phyloP scores from a whole-genome alignment of 78 protist species.

The Dictyostelium brefeldianum region DNA sequence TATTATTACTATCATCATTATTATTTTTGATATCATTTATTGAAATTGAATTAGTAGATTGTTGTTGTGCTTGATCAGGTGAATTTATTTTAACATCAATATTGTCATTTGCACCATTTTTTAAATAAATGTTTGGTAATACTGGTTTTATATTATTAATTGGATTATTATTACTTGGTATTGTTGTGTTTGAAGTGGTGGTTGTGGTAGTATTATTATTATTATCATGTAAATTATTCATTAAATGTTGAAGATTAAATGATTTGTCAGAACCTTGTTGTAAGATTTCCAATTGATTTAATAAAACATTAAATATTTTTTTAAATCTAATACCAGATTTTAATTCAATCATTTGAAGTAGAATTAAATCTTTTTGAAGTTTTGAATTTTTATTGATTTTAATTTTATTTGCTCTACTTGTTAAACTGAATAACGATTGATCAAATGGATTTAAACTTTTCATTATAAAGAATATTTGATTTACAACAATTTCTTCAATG shows the following conservation, averaged over 20 bases:
- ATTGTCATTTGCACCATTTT: too few species aligned
- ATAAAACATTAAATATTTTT: not conserved
- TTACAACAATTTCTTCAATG: not conserved
- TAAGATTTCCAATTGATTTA: not conserved
- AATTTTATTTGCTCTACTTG: not conserved
- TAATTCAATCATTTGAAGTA: not conserved
- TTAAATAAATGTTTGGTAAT: too few species aligned
- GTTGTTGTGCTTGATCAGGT: too few species aligned
- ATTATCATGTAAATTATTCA: not conserved
- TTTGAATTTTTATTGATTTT: not conserved
- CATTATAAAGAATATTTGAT: not conserved
- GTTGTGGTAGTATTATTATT: too few species aligned
- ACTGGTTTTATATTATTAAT: too few species aligned
- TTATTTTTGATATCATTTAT: too few species aligned
- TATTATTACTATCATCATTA: too few species aligned
- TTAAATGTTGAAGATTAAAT: not conserved
- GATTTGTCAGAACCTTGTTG: not conserved
- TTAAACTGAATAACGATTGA: not conserved
- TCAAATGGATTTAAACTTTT: conserved; percentile 1
- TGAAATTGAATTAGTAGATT: too few species aligned
- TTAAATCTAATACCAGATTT: not conserved
- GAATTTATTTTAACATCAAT: too few species aligned
- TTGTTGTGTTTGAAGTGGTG: too few species aligned
- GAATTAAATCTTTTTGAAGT: not conserved
- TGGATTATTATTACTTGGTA: too few species aligned